Evolutionary conservation across 2,329 filamentous ascomycete genomes (phyloP).

Genomic region (Colletotrichum sp.): DNA sequence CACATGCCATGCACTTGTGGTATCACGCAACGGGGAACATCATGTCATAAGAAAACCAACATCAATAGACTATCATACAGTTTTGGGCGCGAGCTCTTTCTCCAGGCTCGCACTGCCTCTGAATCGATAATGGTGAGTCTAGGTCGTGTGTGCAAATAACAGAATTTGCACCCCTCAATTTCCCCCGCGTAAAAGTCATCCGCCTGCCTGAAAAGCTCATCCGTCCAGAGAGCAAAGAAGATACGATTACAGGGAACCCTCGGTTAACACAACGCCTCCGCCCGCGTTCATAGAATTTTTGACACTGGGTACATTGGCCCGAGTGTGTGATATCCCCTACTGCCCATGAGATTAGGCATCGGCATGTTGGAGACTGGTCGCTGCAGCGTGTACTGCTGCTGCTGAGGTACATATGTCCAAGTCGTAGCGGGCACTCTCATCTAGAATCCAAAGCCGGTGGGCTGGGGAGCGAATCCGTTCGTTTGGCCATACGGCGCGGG

Average conservation of each 20-base stretch:
- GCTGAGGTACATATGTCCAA: slow-evolving; percentile 3
- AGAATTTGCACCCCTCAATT: slow-evolving; percentile 9
- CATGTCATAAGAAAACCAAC: slow-evolving; percentile 8
- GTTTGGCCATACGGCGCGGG: slow-evolving; percentile 77
- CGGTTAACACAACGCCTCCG: slow-evolving; percentile 21
- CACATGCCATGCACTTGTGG: neutral
- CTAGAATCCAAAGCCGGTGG: slow-evolving; percentile 77
- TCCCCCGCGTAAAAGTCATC: slow-evolving; percentile 12
- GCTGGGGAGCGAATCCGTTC: slow-evolving; percentile 89
- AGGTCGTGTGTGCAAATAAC: slow-evolving; percentile 8
- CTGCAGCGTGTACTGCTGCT: neutral
- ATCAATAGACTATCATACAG: slow-evolving; percentile 18
- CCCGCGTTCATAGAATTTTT: slow-evolving; percentile 14
- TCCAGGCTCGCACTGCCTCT: slow-evolving; percentile 8
- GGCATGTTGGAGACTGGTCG: neutral
- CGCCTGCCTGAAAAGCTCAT: slow-evolving; percentile 13
- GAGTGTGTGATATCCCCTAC: neutral
- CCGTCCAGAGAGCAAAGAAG: slow-evolving; percentile 21
- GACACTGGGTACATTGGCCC: neutral
- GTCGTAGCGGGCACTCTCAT: slow-evolving; percentile 7
- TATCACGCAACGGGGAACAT: neutral
- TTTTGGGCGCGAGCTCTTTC: slow-evolving; percentile 5
- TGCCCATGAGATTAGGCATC: neutral
- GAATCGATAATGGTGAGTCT: slow-evolving; percentile 17
- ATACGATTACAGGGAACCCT: slow-evolving; percentile 24